Evolutionary conservation across 2,329 filamentous ascomycete species (phyloP).

Genomic region (Aureobasidium sp.): DNA sequence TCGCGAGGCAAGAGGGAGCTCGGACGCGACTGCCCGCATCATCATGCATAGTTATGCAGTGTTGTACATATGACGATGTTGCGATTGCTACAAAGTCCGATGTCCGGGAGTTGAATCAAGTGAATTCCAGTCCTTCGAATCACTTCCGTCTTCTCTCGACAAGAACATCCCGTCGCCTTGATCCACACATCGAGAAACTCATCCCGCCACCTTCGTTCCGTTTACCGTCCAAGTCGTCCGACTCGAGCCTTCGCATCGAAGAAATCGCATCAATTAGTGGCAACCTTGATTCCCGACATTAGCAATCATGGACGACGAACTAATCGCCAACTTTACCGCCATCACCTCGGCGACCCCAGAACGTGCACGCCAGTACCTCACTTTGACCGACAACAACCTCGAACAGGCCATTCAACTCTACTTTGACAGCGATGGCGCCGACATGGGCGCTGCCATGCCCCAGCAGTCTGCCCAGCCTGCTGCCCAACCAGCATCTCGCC

Average conservation of each 20-base stretch:
- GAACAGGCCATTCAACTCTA: slow-evolving; percentile 83
- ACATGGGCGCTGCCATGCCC: slow-evolving; percentile 34
- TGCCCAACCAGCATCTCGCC: slow-evolving; percentile 26
- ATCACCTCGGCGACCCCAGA: slow-evolving; percentile 71
- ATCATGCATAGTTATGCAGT: not conserved
- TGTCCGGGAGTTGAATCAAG: slow-evolving; percentile 1
- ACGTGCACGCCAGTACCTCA: slow-evolving; percentile 74
- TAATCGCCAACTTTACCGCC: slow-evolving; percentile 67
- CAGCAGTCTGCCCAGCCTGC: slow-evolving; percentile 31
- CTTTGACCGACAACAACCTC: slow-evolving; percentile 75
- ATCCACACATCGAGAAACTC: not conserved
- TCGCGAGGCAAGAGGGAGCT: not conserved
- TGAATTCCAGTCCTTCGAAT: slow-evolving; percentile 9
- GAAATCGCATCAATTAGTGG: not conserved
- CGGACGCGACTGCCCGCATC: not conserved
- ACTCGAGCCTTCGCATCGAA: not conserved
- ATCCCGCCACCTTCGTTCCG: not conserved
- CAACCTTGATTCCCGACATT: not conserved
- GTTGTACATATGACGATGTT: slow-evolving; percentile 1
- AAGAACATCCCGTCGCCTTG: not conserved
- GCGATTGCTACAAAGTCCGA: not conserved
- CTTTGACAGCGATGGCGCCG: slow-evolving; percentile 78
- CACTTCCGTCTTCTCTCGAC: slow-evolving; percentile 4
- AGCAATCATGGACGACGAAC: slow-evolving; percentile 41
- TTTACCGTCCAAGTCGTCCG: not conserved